A percentile compares a stretch with the other conserved stretches of the same genome.
Evolutionary conservation across 176 grass and related monocot species (phyloP).

Genomic region (Elymus sibiricus): DNA sequence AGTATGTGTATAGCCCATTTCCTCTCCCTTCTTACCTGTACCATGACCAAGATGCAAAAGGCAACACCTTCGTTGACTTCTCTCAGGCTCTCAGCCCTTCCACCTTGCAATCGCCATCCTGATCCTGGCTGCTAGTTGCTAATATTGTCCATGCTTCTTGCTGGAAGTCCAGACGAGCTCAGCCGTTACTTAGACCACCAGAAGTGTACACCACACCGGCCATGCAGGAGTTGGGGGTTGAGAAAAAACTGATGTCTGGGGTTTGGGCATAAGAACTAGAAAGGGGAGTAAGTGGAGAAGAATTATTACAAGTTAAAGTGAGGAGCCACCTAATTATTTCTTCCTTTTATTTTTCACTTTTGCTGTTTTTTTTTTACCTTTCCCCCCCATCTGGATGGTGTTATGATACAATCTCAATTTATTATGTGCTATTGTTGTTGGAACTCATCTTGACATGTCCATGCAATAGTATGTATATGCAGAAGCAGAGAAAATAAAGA

Average conservation of each 20-base stretch:
- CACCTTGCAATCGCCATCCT: neutral
- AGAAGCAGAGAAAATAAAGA: conserved; percentile 92
- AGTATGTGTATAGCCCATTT: neutral
- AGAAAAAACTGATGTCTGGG: neutral
- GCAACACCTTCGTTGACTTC: neutral
- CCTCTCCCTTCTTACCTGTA: neutral
- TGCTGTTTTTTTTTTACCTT: neutral
- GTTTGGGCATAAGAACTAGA: neutral
- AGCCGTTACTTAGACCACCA: neutral
- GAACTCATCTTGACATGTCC: conserved; percentile 45
- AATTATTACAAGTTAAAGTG: neutral
- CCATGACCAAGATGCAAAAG: neutral
- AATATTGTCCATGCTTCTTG: neutral
- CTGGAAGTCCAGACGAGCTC: neutral
- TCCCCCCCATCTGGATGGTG: neutral
- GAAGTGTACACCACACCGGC: neutral
- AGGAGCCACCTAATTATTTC: neutral
- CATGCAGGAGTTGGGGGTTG: neutral
- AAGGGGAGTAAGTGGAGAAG: neutral
- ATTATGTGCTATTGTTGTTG: conserved; percentile 5
- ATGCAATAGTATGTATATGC: conserved; percentile 93
- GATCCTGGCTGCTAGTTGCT: neutral
- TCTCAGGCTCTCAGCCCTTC: neutral
- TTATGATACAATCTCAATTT: conserved; percentile 8
- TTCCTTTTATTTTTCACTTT: neutral